Base-by-base conservation (phyloP, 192 early-diverging fungal species). In the Coemansia aciculifera region DNA sequence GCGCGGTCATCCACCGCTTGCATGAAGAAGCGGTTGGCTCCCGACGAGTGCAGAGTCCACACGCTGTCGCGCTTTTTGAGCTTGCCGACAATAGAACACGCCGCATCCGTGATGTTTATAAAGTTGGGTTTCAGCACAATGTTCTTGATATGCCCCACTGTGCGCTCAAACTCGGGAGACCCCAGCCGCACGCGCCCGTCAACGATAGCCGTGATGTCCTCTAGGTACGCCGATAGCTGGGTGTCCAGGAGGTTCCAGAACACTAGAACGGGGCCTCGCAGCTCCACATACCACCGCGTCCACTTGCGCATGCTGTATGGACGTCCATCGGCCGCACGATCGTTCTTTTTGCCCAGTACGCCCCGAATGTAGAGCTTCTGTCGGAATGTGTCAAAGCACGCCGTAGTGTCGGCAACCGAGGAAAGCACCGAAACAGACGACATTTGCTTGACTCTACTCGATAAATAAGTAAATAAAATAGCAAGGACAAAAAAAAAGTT, bases 51-150 rank as follows among this genome's bases (percentile, higher is more conserved):
- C 48, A 92, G 74, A 12, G 87, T 80, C 68, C 90, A 89, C 1
- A 89, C 85, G 66, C 84, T 78, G 64, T 83, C 79, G 43, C 85
- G 77, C 60, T 90, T 85, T 39, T 83, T 77, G 17, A 85, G 74
- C 36, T 78, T 81, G 62, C 86, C 88, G 37, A 88, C 77, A 54
- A 90, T 85, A 23, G 86, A 80, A 39, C 87, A 86, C 10, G 69
- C 79, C 2, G 88, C 85, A 63, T 92, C 91, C 42, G 89, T 85
- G 54, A 93, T 86, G 77, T 92, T 93, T 84, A 92, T 90, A 73
- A 87, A 90, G 54, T 88, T 86, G 48, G 87, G 86, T 71, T 84
- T 84, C 13, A 78, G 71, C 29, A 86, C 77, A 1, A 84, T 77
- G 59, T 72, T 74, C 54, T 89, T 86, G 59, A 83, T 80, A 24